Base-by-base conservation (phyloP, 2,329 filamentous ascomycete species). In the Colletotrichum melonis region DNA sequence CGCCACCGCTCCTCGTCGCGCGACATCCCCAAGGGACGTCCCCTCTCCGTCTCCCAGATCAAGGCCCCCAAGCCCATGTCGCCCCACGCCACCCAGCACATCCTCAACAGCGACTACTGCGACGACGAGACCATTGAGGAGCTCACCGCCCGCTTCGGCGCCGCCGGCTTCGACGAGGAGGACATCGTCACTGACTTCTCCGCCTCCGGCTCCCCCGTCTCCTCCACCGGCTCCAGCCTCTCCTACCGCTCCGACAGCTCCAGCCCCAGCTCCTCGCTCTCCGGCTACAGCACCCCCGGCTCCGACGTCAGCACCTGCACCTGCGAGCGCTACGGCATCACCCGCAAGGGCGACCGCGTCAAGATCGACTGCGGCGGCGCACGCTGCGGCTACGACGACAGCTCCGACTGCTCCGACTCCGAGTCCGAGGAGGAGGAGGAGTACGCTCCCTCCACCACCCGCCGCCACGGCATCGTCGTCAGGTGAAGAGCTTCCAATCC, bases 321-420 rank as follows among this genome's bases (percentile, higher is more conserved):
- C 76, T 98, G 96, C 86, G 95, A 98, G 84, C 94, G 95, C 86
- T 98, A 97, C 87, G 96, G 95, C 79, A 97, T 98, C 88, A 98
- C 95, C 76, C 94, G 95, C 86, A 92, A 93, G 83, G 95, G 95
- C 81, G 93, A 97, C 84, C 92, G 95, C 80, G 93, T 98, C 89
- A 97, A 96, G 90, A 92, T 98, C 83, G 95, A 98, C 90, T 98
- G 96, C 81, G 95, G 95, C 78, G 96, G 96, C 78, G 88, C 92
- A 75, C 92, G 94, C 82, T 98, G 96, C 85, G 94, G 94, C 80
- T 97, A 94, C 86, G 92, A 94, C 79, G 91, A 93, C 74, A 90
- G 88, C 75, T 89, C 87, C 66, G 89, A 90, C 69, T 94, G 92
- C 88, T 95, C 92, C 77, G 85, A 78, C 73, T 86, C 80, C 79